phyloP scores from a whole-genome alignment of 768 basidiomycete species.

The Paxillus involutus region DNA sequence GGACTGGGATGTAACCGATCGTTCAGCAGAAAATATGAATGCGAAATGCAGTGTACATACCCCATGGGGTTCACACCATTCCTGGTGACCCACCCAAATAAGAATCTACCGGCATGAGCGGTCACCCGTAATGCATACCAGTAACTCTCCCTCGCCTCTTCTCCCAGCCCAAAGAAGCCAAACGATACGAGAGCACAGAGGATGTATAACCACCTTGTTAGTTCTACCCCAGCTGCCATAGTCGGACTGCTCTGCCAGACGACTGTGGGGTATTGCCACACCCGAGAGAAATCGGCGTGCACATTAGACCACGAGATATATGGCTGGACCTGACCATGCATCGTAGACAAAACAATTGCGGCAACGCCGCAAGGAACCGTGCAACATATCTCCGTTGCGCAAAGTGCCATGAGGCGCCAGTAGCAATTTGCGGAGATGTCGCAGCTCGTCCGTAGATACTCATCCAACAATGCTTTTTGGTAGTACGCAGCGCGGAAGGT shows the following conservation, averaged over 20 bases:
- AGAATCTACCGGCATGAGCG: constrained; percentile 24
- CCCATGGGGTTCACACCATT: too few species aligned
- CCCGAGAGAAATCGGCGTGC: constrained; percentile 47
- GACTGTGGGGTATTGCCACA: constrained; percentile 36
- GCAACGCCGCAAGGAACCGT: constrained; percentile 39
- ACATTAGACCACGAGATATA: constrained; percentile 52
- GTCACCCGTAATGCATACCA: constrained; percentile 21
- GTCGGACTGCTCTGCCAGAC: constrained; percentile 35
- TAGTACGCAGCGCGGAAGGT: constrained; percentile 12
- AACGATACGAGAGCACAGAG: constrained; percentile 44
- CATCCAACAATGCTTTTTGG: constrained; percentile 2
- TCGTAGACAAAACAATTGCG: constrained; percentile 29
- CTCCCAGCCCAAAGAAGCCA: constrained; percentile 53
- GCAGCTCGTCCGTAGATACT: constrained; percentile 14
- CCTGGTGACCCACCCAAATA: too few species aligned
- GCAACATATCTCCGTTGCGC: constrained; percentile 37
- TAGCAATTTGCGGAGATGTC: constrained; percentile 46
- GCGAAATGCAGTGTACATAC: too few species aligned
- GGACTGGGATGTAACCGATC: too few species aligned
- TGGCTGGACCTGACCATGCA: constrained; percentile 13
- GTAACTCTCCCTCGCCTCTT: constrained; percentile 50
- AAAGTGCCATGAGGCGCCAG: constrained; percentile 50
- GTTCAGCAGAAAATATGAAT: too few species aligned
- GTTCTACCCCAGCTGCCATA: constrained; percentile 25
- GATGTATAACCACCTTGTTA: constrained; percentile 41